Percentiles rank a stretch among this genome's conserved stretches.
These are phyloP conservation scores for Crucibulum laeve DNA, from an alignment of 768 basidiomycete species.

Conservation along the genomic window DNA sequence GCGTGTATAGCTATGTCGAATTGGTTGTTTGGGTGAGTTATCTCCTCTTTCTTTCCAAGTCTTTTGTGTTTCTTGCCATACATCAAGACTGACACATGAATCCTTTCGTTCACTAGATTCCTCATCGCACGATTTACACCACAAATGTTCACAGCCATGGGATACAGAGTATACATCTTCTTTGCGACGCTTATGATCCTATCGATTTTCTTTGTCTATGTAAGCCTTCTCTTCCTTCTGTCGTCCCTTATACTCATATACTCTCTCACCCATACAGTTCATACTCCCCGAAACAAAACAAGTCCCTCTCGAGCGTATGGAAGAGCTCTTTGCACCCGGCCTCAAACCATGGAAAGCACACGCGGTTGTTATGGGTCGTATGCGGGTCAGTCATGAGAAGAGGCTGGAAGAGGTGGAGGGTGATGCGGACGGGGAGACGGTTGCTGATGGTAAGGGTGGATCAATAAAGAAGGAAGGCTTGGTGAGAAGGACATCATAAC, in stretches of 20 bases:
- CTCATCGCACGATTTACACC: constrained; percentile 32
- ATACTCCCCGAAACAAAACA: constrained; percentile 37
- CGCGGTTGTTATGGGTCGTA: constrained; percentile 22
- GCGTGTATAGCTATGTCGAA: constrained; percentile 31
- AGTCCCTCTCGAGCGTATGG: constrained; percentile 38
- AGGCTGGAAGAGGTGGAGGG: too few relatives aligned
- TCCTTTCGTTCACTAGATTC: constrained; percentile 15
- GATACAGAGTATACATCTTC: constrained; percentile 33
- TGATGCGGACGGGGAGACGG: too few relatives aligned
- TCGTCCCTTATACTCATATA: not conserved
- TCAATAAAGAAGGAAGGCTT: too few relatives aligned
- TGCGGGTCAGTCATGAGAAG: not conserved
- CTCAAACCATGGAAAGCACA: constrained; percentile 29
- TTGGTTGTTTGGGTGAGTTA: constrained; percentile 25
- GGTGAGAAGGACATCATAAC: too few relatives aligned
- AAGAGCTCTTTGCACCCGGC: constrained; percentile 31
- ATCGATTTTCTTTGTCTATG: constrained; percentile 29
- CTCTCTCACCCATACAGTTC: constrained; percentile 13
- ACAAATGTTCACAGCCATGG: constrained; percentile 31
- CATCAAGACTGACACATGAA: not conserved
- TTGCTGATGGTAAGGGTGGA: too few relatives aligned
- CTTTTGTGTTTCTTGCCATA: not conserved
- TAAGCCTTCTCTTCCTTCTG: constrained; percentile 11
- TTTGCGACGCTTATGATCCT: constrained; percentile 28
- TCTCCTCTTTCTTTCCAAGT: not conserved